Base-by-base conservation (phyloP, 371 early-diverging fungal species). In the Nematocida sp. region DNA sequence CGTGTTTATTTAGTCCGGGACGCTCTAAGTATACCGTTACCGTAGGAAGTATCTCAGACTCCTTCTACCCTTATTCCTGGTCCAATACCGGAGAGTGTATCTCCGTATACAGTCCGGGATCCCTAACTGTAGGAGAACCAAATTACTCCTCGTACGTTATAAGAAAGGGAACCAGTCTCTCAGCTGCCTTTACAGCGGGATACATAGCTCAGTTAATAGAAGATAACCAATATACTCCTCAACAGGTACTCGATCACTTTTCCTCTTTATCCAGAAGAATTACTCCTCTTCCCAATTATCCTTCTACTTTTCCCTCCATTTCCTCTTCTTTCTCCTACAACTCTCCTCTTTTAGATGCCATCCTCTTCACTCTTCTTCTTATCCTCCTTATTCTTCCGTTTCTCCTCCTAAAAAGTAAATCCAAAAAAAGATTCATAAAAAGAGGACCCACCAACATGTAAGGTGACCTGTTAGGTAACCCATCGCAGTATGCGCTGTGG, bases 1-100 rank as follows among this genome's bases (percentile, higher is more conserved):
- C 76, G 2, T 83, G 84, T 51, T 66, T 77, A 20, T 79, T 77
- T 33, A 80, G 80, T 42, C 84, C 84, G 33, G 65, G 79, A 33
- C 76, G 82, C 42, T 53, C 80, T 5, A 78, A 56, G 55, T 45
- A 65, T 39, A 61, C 53, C 2, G 65, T 83, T 49, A 78, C 77
- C 18, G 78, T 81, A 11, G 82, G 84, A 42, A 68, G 69, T 23
- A 13, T 68, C 0, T 48, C 69, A 20, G 49, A 55, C 39, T 28
- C 28, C 2, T 35, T 45, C 26, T 18, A 26, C 9, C 59, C 60
- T 28, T 54, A 56, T 7, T 13, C 2, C 20, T 68, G 69, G 69
- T 68, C 69, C 4, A 68, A 68, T 32, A 33, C 35, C 18, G 69
- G 69, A 16, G 25, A 45, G 11, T 68, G 69, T 36, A 35, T 39